Evolutionary conservation across 192 early-diverging fungal genomes (phyloP).

Genomic region (Linnemannia zychae): DNA sequence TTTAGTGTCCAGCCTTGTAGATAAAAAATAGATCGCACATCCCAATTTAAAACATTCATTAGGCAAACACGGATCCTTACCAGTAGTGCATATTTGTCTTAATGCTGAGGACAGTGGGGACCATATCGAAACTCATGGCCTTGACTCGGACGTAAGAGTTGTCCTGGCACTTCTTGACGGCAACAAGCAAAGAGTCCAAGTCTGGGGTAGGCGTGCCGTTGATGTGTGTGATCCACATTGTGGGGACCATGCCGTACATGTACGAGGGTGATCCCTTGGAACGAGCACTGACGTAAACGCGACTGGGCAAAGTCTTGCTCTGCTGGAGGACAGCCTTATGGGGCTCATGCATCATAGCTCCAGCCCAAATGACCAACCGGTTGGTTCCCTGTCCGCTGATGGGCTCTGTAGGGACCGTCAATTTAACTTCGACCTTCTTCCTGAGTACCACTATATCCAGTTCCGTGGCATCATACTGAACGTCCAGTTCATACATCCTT

Average conservation of each 20-base stretch:
- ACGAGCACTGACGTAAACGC: conserved; percentile 70
- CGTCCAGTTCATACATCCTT: conserved; percentile 72
- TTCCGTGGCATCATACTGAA: conserved; percentile 67
- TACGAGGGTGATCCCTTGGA: conserved; percentile 73
- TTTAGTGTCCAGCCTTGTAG: too few species aligned
- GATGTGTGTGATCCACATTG: conserved; percentile 84
- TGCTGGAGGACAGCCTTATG: conserved; percentile 78
- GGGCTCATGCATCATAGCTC: conserved; percentile 82
- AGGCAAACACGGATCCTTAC: conserved; percentile 19
- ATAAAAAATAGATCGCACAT: neutral
- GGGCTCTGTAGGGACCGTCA: conserved; percentile 80
- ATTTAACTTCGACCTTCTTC: conserved; percentile 76
- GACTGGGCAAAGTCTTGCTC: conserved; percentile 73
- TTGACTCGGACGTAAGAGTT: conserved; percentile 80
- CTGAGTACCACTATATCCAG: conserved; percentile 77
- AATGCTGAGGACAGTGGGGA: conserved; percentile 79
- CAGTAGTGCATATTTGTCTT: conserved; percentile 82
- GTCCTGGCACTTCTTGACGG: conserved; percentile 69
- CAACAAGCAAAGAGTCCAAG: conserved; percentile 73
- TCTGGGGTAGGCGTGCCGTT: conserved; percentile 69
- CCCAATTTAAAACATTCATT: neutral
- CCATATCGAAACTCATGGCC: conserved; percentile 82
- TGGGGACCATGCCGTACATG: conserved; percentile 73
- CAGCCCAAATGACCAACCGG: conserved; percentile 88
- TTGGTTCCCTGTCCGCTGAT: conserved; percentile 70